Conservation (phyloP, 306 rosid species). For the Crataegus laevigata region DNA sequence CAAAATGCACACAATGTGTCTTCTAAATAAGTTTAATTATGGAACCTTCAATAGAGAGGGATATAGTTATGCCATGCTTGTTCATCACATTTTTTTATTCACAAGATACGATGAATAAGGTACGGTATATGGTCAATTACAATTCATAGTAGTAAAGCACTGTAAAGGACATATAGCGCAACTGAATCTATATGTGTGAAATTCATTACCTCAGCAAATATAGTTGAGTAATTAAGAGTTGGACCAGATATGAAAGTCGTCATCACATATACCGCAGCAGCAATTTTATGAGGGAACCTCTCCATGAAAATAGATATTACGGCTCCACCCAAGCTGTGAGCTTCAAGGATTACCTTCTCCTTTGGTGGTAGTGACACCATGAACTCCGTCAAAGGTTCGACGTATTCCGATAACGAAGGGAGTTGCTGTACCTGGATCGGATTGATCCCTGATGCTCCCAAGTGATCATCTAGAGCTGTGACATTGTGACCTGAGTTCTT, state of each 20-base stretch:
- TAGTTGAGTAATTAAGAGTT: neutral
- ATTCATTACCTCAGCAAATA: conserved; percentile 11
- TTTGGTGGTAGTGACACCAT: conserved; percentile 17
- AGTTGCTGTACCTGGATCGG: conserved; percentile 19
- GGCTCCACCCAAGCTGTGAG: conserved; percentile 29
- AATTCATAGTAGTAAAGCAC: too few relatives aligned
- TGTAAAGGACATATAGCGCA: too few relatives aligned
- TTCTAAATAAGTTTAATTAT: too few relatives aligned
- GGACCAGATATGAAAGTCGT: conserved; percentile 34
- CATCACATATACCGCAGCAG: conserved; percentile 31
- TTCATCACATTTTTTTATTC: too few relatives aligned
- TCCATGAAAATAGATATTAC: conserved; percentile 16
- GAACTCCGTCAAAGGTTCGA: conserved; percentile 33
- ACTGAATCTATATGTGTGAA: too few relatives aligned
- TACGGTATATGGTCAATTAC: too few relatives aligned
- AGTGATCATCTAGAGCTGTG: conserved; percentile 35
- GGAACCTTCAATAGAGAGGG: too few relatives aligned
- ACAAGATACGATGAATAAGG: too few relatives aligned
- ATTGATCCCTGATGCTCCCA: conserved; percentile 43
- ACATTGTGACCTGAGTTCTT: conserved; percentile 30
- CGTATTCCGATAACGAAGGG: conserved; percentile 17
- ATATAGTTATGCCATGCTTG: too few relatives aligned
- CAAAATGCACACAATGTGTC: too few relatives aligned
- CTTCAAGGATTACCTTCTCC: conserved; percentile 34
- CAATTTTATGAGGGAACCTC: conserved; percentile 23